Base-by-base conservation (phyloP, 2,329 filamentous ascomycete species). In the Aspergillus pseudoviridinutans region DNA sequence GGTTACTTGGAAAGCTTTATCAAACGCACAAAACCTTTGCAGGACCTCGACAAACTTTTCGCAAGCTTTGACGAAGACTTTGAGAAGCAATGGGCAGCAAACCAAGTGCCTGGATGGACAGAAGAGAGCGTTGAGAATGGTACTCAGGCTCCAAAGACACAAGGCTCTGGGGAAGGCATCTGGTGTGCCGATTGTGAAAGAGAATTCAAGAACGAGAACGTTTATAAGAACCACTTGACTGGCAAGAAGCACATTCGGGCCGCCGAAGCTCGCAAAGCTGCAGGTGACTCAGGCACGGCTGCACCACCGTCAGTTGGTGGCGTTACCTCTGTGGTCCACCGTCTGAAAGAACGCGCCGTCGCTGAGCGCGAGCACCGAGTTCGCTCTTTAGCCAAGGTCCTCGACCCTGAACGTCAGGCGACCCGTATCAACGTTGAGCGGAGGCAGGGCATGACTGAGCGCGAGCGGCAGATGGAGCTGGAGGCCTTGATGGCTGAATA, bases 391-490 rank as follows among this genome's bases (percentile, higher is more conserved):
- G 86, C 91, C 9, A 84, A 87, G 50, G 85, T 89, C 4, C 94
- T 99, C 85, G 88, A 90, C 71, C 89, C 88, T 14, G 91, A 96
- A 71, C 88, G 93, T 57, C 84, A 89, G 73, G 93, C 96, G 69
- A 97, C 94, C 0, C 85, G 90, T 51, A 88, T 94, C 66, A 97
- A 99, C 68, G 92, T 97, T 10, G 95, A 99, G 81, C 89, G 94
- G 53, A 94, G 91, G 74, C 91, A 95, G 72, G 93, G 93, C 63
- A 96, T 99, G 92, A 99, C 94, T 3, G 93, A 97, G 71, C 87
- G 92, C 32, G 94, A 99, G 74, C 88, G 94, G 14, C 90, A 95
- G 69, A 91, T 96, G 75, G 95, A 99, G 73, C 83, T 97, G 12
- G 92, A 96, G 55, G 92, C 92, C 49, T 78, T 97, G 14, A 91